Evolutionary conservation across 2,329 filamentous ascomycete species (phyloP).

Genomic region (Epichloe sp.): DNA sequence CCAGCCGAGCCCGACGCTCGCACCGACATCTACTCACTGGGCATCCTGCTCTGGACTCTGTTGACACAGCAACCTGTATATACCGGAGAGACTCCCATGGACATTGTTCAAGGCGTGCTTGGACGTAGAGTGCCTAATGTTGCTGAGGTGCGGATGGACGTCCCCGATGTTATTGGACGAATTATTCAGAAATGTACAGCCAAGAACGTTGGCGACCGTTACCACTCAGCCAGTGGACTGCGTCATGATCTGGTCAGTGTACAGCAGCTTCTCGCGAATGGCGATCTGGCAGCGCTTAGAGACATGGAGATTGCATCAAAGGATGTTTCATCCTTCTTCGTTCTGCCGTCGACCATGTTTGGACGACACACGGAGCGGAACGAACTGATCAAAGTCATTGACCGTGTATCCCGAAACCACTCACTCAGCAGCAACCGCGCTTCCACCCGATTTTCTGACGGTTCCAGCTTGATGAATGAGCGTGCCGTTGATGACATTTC

Average conservation of each 20-base stretch:
- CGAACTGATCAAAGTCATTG: conserved; percentile 59
- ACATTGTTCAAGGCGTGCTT: conserved; percentile 84
- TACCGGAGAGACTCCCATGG: conserved; percentile 65
- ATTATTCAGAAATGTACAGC: conserved; percentile 89
- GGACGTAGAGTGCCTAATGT: conserved; percentile 65
- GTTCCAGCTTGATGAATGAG: conserved; percentile 40
- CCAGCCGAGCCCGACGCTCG: conserved; percentile 82
- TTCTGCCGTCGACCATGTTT: conserved; percentile 69
- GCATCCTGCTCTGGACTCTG: conserved; percentile 79
- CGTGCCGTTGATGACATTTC: conserved; percentile 38
- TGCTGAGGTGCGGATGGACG: conserved; percentile 63
- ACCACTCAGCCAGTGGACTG: conserved; percentile 77
- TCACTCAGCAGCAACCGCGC: conserved; percentile 28
- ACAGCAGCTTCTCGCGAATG: conserved; percentile 60
- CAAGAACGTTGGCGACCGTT: conserved; percentile 76
- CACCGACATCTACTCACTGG: conserved; percentile 88
- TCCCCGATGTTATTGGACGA: conserved; percentile 68
- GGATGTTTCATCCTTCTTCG: conserved; percentile 87
- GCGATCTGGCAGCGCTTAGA: conserved; percentile 56
- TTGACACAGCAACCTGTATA: conserved; percentile 71
- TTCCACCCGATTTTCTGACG: conserved; percentile 36
- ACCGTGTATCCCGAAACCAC: conserved; percentile 60
- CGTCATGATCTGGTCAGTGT: conserved; percentile 68
- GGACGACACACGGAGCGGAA: conserved; percentile 62
- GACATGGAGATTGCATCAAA: conserved; percentile 67